A percentile compares a stretch with the other conserved stretches of the same genome.
Evolutionary conservation across 2,329 filamentous ascomycete genomes (phyloP).

Genomic region (Macrophomina phaseolina): DNA sequence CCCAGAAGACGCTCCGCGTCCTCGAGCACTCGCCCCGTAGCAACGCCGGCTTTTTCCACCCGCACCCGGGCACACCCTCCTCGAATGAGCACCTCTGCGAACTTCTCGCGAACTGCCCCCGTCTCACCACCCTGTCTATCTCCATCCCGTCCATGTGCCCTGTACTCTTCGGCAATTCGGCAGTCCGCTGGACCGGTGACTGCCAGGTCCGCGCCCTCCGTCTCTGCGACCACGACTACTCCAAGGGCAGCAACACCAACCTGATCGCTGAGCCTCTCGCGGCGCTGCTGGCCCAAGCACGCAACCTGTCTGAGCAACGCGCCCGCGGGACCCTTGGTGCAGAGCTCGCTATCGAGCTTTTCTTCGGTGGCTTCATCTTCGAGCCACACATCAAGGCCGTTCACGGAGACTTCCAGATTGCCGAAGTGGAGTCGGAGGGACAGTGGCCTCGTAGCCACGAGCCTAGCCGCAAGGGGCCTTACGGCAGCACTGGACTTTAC

Average conservation of each 20-base stretch:
- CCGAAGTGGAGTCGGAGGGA: constrained; percentile 48
- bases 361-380: constrained; percentile 60
- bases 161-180: constrained; percentile 52
- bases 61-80: constrained; percentile 52
- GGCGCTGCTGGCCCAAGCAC: constrained; percentile 48
- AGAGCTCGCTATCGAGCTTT: constrained; percentile 55
- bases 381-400: constrained; percentile 53
- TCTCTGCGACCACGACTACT: constrained; percentile 50
- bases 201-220: constrained; percentile 57
- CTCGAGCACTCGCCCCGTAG: constrained; percentile 61
- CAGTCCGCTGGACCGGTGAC: constrained; percentile 54
- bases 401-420: constrained; percentile 56
- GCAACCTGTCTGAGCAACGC: constrained; percentile 47
- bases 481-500: constrained; percentile 56
- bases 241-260: constrained; percentile 38
- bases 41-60: constrained; percentile 58
- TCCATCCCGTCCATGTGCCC: constrained; percentile 56
- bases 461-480: constrained; percentile 54
- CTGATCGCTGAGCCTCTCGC: constrained; percentile 37
- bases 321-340: constrained; percentile 44
- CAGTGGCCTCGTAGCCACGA: constrained; percentile 47
- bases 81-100: constrained; percentile 56
- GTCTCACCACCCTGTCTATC: constrained; percentile 55
- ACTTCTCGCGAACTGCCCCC: constrained; percentile 53
- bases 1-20: constrained; percentile 54